Base-by-base conservation (phyloP, 768 basidiomycete species). In the Leccinum truebloodii region DNA sequence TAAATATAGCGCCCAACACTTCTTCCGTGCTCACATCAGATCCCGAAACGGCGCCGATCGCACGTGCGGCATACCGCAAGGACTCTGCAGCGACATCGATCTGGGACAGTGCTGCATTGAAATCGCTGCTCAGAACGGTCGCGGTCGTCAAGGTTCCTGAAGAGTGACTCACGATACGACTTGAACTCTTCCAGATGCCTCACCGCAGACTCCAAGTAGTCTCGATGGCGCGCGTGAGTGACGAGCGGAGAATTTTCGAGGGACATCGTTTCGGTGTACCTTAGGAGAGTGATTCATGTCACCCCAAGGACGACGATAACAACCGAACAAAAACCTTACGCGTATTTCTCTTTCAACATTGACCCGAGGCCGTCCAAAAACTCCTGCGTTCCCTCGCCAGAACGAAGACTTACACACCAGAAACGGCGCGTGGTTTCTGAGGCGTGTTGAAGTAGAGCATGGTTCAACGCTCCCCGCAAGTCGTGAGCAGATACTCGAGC, bases 51-150 rank as follows among this genome's bases (percentile, higher is more conserved):
- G 86, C 85, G 1, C 92, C 94, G n/a, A 96, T 82, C 4, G 92
- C 87, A 60, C 84, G 83, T 0, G 89, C 87, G 2, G 93, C 94
- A 69, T 94, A 93, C 26, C 94, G 85, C 26, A 96, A 79, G 69
- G 94, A 92, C 71, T 96, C 94, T 0, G 93, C 93, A 5, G 85
- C 92, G 12, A 91, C 70, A 6, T 95, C 92, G 4, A 95, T 76
- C 62, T 94, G 90, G n/a, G 83, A 79, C 1, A 82, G 67, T 9
- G 82, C 87, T 88, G 68, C 32, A n/a, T 32, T 20, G 41, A 57
- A 63, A 59, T 48, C 9, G 34, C 18, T 52, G 20, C 37, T 59
- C 10, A 59, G 61, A 52, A 48, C 28, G 32, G 51, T 48, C 24
- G 10, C 35, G 13, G 13, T 50, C 53, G 39, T n/a, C 46, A 16